Evolutionary conservation across 257 asterid genomes (phyloP).

Genomic region (Lycium ferocissimum): DNA sequence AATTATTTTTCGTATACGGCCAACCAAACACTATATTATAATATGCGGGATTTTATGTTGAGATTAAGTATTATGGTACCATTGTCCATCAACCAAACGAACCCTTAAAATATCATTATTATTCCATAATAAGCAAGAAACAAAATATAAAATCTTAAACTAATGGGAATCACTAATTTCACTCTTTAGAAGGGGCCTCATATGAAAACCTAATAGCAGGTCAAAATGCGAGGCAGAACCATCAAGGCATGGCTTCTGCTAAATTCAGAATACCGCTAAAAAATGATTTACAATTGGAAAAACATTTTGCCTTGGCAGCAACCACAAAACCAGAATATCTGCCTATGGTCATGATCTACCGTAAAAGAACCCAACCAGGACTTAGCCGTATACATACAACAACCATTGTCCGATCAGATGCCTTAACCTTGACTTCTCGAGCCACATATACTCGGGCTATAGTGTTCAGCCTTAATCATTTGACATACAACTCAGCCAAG

Average conservation of each 20-base stretch:
- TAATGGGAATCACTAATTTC: not conserved
- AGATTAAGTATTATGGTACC: not conserved
- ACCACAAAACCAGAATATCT: not conserved
- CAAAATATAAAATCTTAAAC: not conserved
- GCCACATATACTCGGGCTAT: not conserved
- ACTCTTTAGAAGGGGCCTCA: not conserved
- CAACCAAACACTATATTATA: not conserved
- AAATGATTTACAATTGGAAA: not conserved
- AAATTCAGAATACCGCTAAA: not conserved
- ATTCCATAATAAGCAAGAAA: slow-evolving; percentile 12
- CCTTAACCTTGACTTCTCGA: not conserved
- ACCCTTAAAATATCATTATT: not conserved
- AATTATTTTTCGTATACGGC: not conserved
- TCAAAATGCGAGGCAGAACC: not conserved
- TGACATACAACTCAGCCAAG: not conserved
- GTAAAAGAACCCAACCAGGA: not conserved
- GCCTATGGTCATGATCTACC: not conserved
- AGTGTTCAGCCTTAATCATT: slow-evolving; percentile 14
- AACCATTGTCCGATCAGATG: not conserved
- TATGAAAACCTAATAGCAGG: slow-evolving; percentile 14
- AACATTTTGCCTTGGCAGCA: not conserved
- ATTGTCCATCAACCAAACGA: not conserved
- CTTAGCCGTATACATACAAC: not conserved
- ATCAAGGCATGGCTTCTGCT: not conserved
- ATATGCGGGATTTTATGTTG: not conserved